Base-by-base conservation (phyloP, 441 rosid species). In the Caryocar brasiliense region DNA sequence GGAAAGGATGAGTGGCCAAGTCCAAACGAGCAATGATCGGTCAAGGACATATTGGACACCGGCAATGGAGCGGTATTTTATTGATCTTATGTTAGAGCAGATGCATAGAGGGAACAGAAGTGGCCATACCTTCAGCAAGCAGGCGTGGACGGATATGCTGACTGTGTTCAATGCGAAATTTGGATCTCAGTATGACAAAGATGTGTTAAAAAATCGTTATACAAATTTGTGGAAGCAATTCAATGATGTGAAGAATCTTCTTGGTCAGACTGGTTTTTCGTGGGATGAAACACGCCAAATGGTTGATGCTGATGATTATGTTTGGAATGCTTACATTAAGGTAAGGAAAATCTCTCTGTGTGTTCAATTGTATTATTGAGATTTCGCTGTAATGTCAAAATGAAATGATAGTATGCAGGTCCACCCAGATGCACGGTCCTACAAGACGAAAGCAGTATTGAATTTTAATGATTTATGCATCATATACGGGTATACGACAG, bases 11-110 rank as follows among this genome's bases (percentile, higher is more conserved):
- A 65, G 74, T 44, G 17, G 45, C 64, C 82, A 81, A 55, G 33
- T 57, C 13, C 55, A 66, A 36, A 36, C 72, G 37, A 63, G 32
- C 58, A 83, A 57, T 59, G 95, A 81, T 17, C 83, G 94, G 27
- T 75, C 86, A 0, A 80, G 94, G 71, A 82, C 85, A 42, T 83
- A 80, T 45, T 86, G 97, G 95, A 82, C 94, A 0, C 94, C 77
- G 0, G 54, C 78, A 14, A 90, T 84, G 98, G 95, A 90, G 56
- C 84, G 94, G 0, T 90, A 73, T 70, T 86, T 90, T 58, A 73
- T 90, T 36, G 89, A 90, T 57, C 91, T 90, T 29, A 84, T 86
- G 95, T 49, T 90, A 36, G 98, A 86, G 49, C 98, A 90, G 9
- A 58, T 80, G 74, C 80, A 79, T 40, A 82, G 84, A 67, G 98